Evolutionary conservation across 2,329 filamentous ascomycete species (phyloP), one percentile per base, ranked within the genome.

Genomic region (Trichoderma koningii): DNA sequence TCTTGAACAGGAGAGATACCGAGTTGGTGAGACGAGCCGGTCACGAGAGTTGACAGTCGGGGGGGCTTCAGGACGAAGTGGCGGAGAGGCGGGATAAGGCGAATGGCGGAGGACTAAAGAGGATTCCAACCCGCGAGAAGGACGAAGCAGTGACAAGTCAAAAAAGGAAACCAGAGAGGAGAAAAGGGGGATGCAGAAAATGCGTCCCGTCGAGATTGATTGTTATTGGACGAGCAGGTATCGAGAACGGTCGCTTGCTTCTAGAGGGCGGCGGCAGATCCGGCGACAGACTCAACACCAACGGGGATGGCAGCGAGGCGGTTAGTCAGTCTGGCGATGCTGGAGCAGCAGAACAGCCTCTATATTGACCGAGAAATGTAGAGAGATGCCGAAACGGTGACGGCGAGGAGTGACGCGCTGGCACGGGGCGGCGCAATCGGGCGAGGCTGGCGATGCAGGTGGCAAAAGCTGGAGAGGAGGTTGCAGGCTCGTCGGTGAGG

Each of bases 401-500:
- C 50, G 44, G 19, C 17, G 61, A 63, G 52, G 14, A 44, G 47
- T 26, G 19, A 34, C 7, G 52, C 28, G 61, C 53, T 17, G 52
- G 41, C 34, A 50, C 17, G 23, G 19, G 51, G 21, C 23, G 23
- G 61, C 61, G 61, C 61, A 64, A 64, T 57, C 44, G 61, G 42
- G 52, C 61, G 52, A 64, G 44, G 61, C 41, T 51, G 44, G 45
- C 14, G 61, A 55, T 47, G n/a, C 30, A 44, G 42, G 47, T 42
- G 48, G 48, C 38, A 62, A 30, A 50, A 14, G 45, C 19, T 17
- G 6, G 23, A 42, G 44, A 34, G 50, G 47, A 26, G 52, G 14
- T 26, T 48, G 14, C 21, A 47, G 41, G 60, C 47, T 30, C 60
- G 60, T 63, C 60, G 60, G 60, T 63, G 60, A 63, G 47, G 60